These are phyloP conservation scores for Venturia carpophila DNA, from an alignment of 2,329 filamentous ascomycete species.

Conservation along the genomic window DNA sequence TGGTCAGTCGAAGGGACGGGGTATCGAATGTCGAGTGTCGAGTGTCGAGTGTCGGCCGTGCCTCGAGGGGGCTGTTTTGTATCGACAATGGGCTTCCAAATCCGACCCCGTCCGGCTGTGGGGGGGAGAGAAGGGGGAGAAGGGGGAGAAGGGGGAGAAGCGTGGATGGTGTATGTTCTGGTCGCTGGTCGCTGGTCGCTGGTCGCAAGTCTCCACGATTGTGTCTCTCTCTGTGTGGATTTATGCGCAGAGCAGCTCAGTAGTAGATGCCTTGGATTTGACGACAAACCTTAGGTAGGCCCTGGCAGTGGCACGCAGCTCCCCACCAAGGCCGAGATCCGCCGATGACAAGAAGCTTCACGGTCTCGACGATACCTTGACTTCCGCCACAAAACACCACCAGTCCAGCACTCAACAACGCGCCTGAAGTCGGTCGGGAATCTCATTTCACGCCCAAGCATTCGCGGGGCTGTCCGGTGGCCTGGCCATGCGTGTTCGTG, in stretches of 20 bases:
- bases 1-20: too few species aligned
- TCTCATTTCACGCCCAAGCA: background rate
- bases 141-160: background rate
- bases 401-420: background rate
- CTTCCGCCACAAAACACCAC: background rate
- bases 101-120: background rate
- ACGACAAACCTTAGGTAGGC: too few species aligned
- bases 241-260: too few species aligned
- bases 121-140: background rate
- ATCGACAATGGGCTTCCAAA: background rate
- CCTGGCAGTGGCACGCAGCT: background rate
- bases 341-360: too few species aligned
- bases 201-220: background rate
- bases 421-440: background rate
- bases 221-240: too few species aligned
- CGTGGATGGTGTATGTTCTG: too few species aligned
- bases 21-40: too few species aligned
- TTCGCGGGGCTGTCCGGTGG: background rate
- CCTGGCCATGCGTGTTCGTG: background rate
- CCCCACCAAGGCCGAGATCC: background rate
- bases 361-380: too few species aligned
- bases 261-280: too few species aligned
- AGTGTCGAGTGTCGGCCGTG: conserved; percentile 1
- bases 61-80: conserved; percentile 1
- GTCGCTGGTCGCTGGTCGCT: too few species aligned